phyloP scores from a whole-genome alignment of 306 rosid species.

The Albizia julibrissin region DNA sequence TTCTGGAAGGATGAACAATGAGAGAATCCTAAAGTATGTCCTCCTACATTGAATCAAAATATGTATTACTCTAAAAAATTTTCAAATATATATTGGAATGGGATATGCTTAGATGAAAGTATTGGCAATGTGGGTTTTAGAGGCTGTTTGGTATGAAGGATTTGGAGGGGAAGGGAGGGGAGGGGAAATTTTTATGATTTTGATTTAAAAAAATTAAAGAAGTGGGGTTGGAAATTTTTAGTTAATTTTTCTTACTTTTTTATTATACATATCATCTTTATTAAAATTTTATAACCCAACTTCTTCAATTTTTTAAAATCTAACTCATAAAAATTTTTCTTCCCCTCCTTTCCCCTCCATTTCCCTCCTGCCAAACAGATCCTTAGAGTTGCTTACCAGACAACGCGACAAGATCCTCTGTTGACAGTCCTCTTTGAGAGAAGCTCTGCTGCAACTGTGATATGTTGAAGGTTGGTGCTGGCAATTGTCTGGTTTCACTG shows the following conservation, averaged over 20 bases:
- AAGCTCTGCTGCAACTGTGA: constrained; percentile 75
- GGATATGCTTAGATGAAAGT: constrained; percentile 5
- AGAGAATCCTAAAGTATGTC: constrained; percentile 86
- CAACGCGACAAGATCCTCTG: constrained; percentile 68
- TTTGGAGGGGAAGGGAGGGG: no score
- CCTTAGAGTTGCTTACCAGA: constrained; percentile 67
- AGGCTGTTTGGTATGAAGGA: no score
- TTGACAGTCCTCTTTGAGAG: constrained; percentile 76
- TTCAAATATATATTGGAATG: constrained; percentile 5
- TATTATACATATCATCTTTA: no score
- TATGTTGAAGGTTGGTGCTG: constrained; percentile 77
- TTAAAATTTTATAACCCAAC: no score
- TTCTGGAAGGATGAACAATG: constrained; percentile 84
- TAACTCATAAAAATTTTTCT: no score
- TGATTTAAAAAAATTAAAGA: no score
- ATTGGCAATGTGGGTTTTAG: constrained; percentile 1
- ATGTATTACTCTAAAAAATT: constrained; percentile 8
- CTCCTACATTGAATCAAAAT: constrained; percentile 56
- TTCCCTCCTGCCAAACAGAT: no score
- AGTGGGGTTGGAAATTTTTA: no score
- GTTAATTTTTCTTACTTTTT: no score
- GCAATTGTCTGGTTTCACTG: constrained; percentile 67
- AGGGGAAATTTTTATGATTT: no score
- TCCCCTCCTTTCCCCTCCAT: no score
- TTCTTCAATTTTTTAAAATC: no score